Evolutionary conservation across 1,139 yeast genomes (phyloP), one percentile per base, ranked within the genome.

Genomic region (Blastobotrys petasosporus): DNA sequence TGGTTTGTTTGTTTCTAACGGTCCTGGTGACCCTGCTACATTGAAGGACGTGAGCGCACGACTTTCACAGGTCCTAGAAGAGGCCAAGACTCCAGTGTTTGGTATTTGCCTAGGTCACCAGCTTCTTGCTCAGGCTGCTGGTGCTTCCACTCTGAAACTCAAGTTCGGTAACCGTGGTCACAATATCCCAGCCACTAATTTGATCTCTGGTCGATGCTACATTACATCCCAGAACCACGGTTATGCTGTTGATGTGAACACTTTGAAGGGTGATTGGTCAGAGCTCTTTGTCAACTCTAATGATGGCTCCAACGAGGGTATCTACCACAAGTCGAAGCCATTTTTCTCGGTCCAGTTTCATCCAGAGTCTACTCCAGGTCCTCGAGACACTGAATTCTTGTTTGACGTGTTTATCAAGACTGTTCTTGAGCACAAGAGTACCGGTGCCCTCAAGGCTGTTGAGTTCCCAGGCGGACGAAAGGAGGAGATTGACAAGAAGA

Each of bases 141-240:
- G 98, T 63, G 97, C 97, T 48, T 74, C 84, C 16, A 92, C 99
- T 48, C 61, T 79, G 63, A 94, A 94, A 70, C 74, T 94, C 73
- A 90, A 90, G 73, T 94, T 87, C 62, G 99, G 99, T 82, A 94
- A 94, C 77, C 90, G 99, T 77, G 99, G 97, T 64, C 99, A 94
- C 74, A 94, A 94, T 68, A 94, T 94, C 59, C 99, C 99, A 54
- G 90, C 96, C 74, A 87, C 97, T 49, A 86, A 95, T 46, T 75
- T 92, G 53, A 78, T 88, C 56, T 83, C 88, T 52, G 98, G 98
- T 46, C 80, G 95, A 68, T 94, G 99, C 77, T 90, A 94, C 75
- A 94, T 94, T 68, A 94, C 98, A 41, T 92, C 97, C 42, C 99
- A 94, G 73, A 94, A 94, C 68, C 99, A 94, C 71, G 99, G 99